A percentile compares a stretch with the other conserved stretches of the same genome.
These are phyloP conservation scores for Entophlyctis luteolus DNA, from an alignment of 192 early-diverging fungal species.

Conservation along the genomic window DNA sequence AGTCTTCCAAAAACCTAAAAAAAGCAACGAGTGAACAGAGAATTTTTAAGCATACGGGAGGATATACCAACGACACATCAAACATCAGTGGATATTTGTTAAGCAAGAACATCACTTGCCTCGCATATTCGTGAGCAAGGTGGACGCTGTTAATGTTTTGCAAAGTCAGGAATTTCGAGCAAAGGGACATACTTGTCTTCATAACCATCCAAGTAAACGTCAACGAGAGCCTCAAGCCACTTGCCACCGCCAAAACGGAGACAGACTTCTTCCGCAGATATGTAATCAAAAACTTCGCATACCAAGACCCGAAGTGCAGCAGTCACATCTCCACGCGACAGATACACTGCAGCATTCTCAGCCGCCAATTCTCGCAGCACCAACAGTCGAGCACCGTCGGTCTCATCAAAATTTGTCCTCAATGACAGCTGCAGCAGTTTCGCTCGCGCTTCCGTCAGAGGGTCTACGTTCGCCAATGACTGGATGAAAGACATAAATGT, in stretches of 20 bases:
- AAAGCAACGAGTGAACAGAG: not conserved
- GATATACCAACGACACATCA: conserved; percentile 27
- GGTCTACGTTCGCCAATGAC: not conserved
- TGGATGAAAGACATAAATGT: not conserved
- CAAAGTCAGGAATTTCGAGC: not conserved
- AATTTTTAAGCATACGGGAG: not conserved
- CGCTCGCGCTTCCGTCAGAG: not conserved
- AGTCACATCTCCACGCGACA: not conserved
- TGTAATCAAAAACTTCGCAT: not conserved
- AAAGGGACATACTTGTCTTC: conserved; percentile 17
- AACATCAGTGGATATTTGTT: conserved; percentile 25
- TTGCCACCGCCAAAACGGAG: not conserved
- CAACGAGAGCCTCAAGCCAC: conserved; percentile 1
- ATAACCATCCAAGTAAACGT: conserved; percentile 19
- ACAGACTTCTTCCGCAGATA: conserved; percentile 2
- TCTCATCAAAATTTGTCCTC: not conserved
- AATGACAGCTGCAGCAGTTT: not conserved
- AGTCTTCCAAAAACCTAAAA: conserved; percentile 28
- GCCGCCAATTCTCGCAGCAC: not conserved
- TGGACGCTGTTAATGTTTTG: not conserved
- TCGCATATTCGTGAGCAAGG: conserved; percentile 16
- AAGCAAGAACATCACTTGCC: conserved; percentile 23
- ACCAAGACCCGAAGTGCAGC: conserved; percentile 7
- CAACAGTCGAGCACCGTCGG: not conserved
- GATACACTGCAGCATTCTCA: not conserved